These are phyloP conservation scores for Neonectria faginata DNA, from an alignment of 2,329 filamentous ascomycete genomes.

Conservation along the genomic window DNA sequence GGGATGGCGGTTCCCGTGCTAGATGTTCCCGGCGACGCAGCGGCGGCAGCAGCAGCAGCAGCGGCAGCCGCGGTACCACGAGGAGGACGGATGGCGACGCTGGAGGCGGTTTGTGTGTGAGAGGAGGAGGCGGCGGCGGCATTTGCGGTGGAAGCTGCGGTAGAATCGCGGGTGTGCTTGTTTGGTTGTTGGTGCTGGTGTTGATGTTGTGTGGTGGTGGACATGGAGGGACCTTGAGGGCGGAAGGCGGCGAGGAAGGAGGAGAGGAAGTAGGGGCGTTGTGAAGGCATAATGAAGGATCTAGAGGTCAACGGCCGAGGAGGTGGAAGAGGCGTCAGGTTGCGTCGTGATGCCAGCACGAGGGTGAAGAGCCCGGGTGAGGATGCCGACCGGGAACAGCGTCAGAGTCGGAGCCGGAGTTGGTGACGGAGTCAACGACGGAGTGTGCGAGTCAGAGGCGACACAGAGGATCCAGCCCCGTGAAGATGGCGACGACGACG, in stretches of 20 bases:
- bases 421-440: not conserved
- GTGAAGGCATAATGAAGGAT: constrained; percentile 58
- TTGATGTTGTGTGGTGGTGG: constrained; percentile 45
- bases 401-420: not conserved
- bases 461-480: constrained; percentile 27
- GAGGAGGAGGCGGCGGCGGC: constrained; percentile 38
- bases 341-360: constrained; percentile 8
- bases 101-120: constrained; percentile 43
- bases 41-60: constrained; percentile 26
- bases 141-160: constrained; percentile 42
- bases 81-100: constrained; percentile 48
- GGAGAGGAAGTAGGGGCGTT: constrained; percentile 68
- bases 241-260: constrained; percentile 68
- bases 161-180: constrained; percentile 51
- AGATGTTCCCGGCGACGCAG: constrained; percentile 27
- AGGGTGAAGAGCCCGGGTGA: constrained; percentile 3
- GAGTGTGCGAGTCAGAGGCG: not conserved
- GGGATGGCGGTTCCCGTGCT: constrained; percentile 52
- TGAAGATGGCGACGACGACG: constrained; percentile 1
- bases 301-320: not conserved
- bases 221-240: constrained; percentile 54
- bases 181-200: constrained; percentile 48
- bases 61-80: constrained; percentile 35
- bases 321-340: not conserved
- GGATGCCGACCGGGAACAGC: constrained; percentile 3